Evolutionary conservation across 2,329 filamentous ascomycete species (phyloP).

Genomic region (Xylaria sp.): DNA sequence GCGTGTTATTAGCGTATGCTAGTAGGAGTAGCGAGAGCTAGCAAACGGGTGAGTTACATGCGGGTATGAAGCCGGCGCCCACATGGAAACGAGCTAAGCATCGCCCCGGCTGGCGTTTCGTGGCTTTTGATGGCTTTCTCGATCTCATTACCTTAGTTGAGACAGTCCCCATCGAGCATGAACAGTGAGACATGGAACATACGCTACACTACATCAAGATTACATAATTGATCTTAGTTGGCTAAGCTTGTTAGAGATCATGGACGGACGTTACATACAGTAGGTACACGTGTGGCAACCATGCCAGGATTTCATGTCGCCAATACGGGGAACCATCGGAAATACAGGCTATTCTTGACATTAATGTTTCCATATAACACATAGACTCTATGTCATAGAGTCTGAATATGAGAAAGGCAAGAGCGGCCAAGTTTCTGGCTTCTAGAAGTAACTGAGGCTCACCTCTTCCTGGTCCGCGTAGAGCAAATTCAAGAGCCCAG

Average conservation of each 20-base stretch:
- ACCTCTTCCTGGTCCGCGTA: background rate
- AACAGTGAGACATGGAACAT: conserved; percentile 16
- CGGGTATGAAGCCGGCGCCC: conserved; percentile 13
- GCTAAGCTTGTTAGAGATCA: background rate
- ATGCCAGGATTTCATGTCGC: background rate
- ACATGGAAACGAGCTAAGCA: conserved; percentile 12
- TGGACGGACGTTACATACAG: background rate
- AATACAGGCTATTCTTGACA: background rate
- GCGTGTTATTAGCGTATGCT: background rate
- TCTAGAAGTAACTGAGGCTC: background rate
- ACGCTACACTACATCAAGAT: conserved; percentile 15
- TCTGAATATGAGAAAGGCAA: background rate
- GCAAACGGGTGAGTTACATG: conserved; percentile 13
- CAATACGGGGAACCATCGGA: background rate
- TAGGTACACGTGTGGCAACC: background rate
- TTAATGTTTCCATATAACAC: background rate
- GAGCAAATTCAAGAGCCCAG: conserved; percentile 2
- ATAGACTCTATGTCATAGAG: background rate
- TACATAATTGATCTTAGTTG: background rate
- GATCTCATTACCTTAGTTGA: conserved; percentile 7
- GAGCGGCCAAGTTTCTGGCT: background rate
- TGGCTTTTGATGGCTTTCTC: conserved; percentile 24
- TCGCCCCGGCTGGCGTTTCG: conserved; percentile 16
- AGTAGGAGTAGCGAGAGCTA: conserved; percentile 7
- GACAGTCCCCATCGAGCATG: background rate